These are phyloP conservation scores for Malassezia obtusa DNA, from an alignment of 1,284 basidiomycete genomes.

Conservation along the genomic window DNA sequence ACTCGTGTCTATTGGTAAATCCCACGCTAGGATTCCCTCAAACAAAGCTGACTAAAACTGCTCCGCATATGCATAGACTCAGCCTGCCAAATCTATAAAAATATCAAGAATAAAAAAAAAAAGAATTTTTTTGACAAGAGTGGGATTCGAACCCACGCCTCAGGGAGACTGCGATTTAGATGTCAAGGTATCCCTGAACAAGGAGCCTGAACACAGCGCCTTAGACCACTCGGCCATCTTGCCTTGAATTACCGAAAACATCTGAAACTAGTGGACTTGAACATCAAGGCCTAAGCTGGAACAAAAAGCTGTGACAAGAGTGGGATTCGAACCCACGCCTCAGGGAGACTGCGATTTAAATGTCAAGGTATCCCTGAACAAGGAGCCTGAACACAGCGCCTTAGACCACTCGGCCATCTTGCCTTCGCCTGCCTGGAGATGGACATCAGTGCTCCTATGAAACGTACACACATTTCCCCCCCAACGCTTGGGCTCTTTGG, in stretches of 20 bases:
- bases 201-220: slow-evolving; percentile 27
- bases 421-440: slow-evolving; percentile 8
- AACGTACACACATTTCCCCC: not conserved
- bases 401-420: slow-evolving; percentile 42
- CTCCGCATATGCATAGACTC: not conserved
- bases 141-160: slow-evolving; percentile 34
- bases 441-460: not conserved
- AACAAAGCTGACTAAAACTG: no score
- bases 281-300: no score
- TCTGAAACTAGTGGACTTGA: not conserved
- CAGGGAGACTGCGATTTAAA: slow-evolving; percentile 21
- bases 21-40: no score
- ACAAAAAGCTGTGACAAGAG: slow-evolving; percentile 24
- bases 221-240: slow-evolving; percentile 42
- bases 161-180: slow-evolving; percentile 20
- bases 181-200: slow-evolving; percentile 15
- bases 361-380: slow-evolving; percentile 15
- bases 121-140: slow-evolving; percentile 28
- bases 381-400: slow-evolving; percentile 27
- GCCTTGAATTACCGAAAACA: slow-evolving; percentile 8
- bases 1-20: no score
- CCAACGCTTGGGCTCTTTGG: no score
- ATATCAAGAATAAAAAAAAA: not conserved
- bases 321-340: slow-evolving; percentile 34
- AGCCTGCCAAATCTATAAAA: not conserved